Evolutionary conservation across 164 flowering plant genomes (phyloP), one percentile per base, ranked within the genome.

Genomic region (Litsea cubeba): DNA sequence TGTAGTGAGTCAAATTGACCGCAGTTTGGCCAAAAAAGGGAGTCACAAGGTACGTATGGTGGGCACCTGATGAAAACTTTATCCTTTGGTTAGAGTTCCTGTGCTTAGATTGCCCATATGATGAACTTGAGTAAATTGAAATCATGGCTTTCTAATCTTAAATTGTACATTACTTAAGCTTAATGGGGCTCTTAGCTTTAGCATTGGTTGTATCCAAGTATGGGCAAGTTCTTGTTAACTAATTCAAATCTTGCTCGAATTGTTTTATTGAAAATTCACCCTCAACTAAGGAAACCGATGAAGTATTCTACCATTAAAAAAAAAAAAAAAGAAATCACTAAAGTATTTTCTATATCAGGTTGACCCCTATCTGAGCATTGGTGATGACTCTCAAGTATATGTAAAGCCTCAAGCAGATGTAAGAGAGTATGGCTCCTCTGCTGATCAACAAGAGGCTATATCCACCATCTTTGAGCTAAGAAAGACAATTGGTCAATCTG

Each of bases 361-460:
- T 72, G 99, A 95, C 82, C 92, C 95, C 14, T 90, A 81, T 84
- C 10, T 95, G 70, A 84, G 87, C 30, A 90, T 95, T 50, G 81
- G 82, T 63, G 92, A 88, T 73, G 97, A 92, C 80, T 82, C 85
- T 80, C 98, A 90, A 84, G 81, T 91, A 3, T 87, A 76, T 71
- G 81, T 86, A 65, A 92, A 86, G 82, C 85, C 95, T 70, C 86
- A 82, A 71, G 82, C 79, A 40, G 90, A 91, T 74, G 51, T 84
- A 71, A 83, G 78, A 76, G 85, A 85, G n/a, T 90, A 83, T 81
- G 90, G 91, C 67, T 89, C 96, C 28, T 74, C 74, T 17, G 23
- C 78, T 72, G 99, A 95, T 78, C 83, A 87, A 77, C 83, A 88
- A 73, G 75, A 77, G 30, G 97, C 98, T 15, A 32, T 72, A 7